Base-by-base conservation (phyloP, 345 rosid genomes). In the Fremontodendron californicum region DNA sequence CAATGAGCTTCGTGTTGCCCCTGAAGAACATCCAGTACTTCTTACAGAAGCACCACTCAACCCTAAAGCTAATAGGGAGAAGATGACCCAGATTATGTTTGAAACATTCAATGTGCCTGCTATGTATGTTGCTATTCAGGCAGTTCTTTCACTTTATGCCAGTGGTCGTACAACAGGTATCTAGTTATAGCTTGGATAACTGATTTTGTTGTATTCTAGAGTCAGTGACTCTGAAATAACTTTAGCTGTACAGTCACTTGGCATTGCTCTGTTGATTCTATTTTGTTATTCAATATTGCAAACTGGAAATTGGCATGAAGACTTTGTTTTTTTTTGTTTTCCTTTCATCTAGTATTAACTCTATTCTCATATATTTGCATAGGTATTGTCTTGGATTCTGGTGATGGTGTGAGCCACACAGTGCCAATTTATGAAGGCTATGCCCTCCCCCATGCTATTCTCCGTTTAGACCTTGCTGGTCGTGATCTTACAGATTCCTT, bases 41-140 rank as follows among this genome's bases (percentile, higher is more conserved):
- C 89, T 89, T 9, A 87, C 90, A 0, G 92, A 89, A 75, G 90
- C 90, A 39, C 90, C 92, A 9, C 86, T 89, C 49, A 89, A 89
- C 74, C 92, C 92, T 18, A 89, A 87, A 77, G 89, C 90, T 54
- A 89, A 89, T 29, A 80, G 92, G 65, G 92, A 89, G 80, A 89
- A 86, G 88, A 90, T 90, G 93, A 90, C 93, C n/a, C 93, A 90
- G 81, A 90, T 90, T 64, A 89, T 89, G 93, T 89, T 89, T 70
- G 93, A 89, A 84, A 89, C 93, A 9, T 89, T 89, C 78, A 80
- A 89, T 75, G 87, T 80, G 46, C 93, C 93, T 13, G 93, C 93
- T 43, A 89, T 88, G 88, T 88, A 88, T 81, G 88, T 89, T 72
- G 89, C 89, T 62, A 84, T 89, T 75, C 92, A 89, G 86, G 92